phyloP scores from a whole-genome alignment of 2,329 filamentous ascomycete species.

The Fusarium tupiense region DNA sequence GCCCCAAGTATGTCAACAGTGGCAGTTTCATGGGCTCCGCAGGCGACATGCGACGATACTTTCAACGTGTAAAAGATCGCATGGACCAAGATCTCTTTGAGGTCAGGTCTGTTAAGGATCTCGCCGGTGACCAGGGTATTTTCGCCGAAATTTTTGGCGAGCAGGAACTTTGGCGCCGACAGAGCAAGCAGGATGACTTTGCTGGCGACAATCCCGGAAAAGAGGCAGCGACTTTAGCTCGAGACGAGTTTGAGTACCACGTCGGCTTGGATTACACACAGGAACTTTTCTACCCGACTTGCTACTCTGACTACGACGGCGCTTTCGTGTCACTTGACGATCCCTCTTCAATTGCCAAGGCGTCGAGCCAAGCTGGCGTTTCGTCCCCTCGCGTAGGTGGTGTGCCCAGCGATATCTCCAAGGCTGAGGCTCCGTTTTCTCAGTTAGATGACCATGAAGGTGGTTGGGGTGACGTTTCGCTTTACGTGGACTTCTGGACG shows the following conservation, averaged over 20 bases:
- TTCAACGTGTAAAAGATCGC: conserved; percentile 40
- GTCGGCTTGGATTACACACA: conserved; percentile 45
- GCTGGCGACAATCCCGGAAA: conserved; percentile 17
- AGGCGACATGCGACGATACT: conserved; percentile 40
- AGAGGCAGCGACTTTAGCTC: conserved; percentile 12
- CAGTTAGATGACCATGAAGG: background rate
- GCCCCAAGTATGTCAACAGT: conserved; percentile 46
- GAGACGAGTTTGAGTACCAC: conserved; percentile 40
- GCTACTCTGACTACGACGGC: conserved; percentile 43
- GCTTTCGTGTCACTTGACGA: conserved; percentile 38
- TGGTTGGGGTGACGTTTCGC: conserved; percentile 33
- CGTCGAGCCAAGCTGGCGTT: conserved; percentile 33
- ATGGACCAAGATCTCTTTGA: conserved; percentile 35
- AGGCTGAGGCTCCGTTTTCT: conserved; percentile 20
- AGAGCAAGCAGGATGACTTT: conserved; percentile 16
- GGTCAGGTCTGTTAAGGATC: conserved; percentile 6
- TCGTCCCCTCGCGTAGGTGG: conserved; percentile 35
- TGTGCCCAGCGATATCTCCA: conserved; percentile 36
- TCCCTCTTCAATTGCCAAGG: conserved; percentile 12
- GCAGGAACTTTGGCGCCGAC: conserved; percentile 37
- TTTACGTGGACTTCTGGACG: conserved; percentile 42
- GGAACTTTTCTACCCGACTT: conserved; percentile 44
- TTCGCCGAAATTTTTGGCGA: conserved; percentile 46
- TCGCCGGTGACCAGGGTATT: conserved; percentile 46
- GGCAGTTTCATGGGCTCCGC: conserved; percentile 45